Evolutionary conservation across 768 basidiomycete species (phyloP).

Genomic region (Lactarius psammicola): DNA sequence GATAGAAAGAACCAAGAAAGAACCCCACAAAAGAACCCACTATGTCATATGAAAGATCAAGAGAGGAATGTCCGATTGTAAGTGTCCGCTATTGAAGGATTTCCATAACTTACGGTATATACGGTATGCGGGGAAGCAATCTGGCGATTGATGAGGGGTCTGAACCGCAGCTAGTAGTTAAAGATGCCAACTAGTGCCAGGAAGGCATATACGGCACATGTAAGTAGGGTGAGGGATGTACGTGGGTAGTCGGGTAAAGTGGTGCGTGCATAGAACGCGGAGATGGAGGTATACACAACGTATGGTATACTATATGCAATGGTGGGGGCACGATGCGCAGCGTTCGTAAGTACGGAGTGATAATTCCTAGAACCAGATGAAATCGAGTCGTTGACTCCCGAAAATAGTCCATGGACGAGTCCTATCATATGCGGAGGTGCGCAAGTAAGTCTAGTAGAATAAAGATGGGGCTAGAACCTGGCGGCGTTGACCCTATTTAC

Average conservation of each 20-base stretch:
- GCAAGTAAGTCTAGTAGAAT: slow-evolving; percentile 11
- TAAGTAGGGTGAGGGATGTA: background rate
- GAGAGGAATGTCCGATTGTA: slow-evolving; percentile 15
- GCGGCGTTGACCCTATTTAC: background rate
- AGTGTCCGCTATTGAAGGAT: slow-evolving; percentile 5
- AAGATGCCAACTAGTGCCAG: background rate
- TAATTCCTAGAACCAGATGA: slow-evolving; percentile 14
- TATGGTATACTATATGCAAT: slow-evolving; percentile 22
- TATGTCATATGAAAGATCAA: slow-evolving; percentile 20
- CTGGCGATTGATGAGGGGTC: background rate
- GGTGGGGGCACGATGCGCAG: background rate
- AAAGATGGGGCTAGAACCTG: slow-evolving; percentile 2
- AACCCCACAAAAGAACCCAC: slow-evolving; percentile 3
- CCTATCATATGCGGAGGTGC: slow-evolving; percentile 14
- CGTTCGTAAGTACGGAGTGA: slow-evolving; percentile 24
- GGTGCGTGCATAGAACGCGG: slow-evolving; percentile 2
- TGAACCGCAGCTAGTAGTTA: background rate
- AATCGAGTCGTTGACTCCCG: slow-evolving; percentile 11
- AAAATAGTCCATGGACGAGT: slow-evolving; percentile 14
- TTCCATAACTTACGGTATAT: slow-evolving; percentile 9
- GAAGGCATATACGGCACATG: background rate
- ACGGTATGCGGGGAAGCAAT: slow-evolving; percentile 6
- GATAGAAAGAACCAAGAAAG: slow-evolving; percentile 4
- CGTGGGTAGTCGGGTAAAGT: background rate
- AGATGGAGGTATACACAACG: slow-evolving; percentile 22